Evolutionary conservation across 345 rosid genomes (phyloP), one percentile per base, ranked within the genome.

Genomic region (Syzygium oleosum): DNA sequence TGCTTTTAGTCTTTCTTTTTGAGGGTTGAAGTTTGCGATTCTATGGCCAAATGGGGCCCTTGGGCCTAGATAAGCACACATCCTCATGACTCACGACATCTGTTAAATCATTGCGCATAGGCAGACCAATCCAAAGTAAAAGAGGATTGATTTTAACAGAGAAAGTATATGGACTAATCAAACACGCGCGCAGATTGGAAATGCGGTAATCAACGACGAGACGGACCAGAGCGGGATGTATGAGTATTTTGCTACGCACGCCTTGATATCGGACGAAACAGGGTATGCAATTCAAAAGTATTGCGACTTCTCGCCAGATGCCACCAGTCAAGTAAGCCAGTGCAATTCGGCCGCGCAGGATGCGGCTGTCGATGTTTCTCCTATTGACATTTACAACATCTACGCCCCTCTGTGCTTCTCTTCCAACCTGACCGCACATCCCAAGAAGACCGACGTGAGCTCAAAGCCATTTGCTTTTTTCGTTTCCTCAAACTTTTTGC

Each of bases 181-280:
- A 61, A 21, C n/a, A 1, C 1, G 12, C 43, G 2, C 88, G 87
- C 94, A 96, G 95, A 95, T 96, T n/a, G 99, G 99, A 52, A 97
- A 97, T 89, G 97, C 98, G 3, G 98, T 92, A 88, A 95, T 95
- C 88, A 92, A 96, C 80, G 95, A 93, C 83, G 95, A 94, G 87
- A 95, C 98, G 1, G 99, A 96, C 87, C 52, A 8, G 19, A 89
- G 77, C 84, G 99, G 98, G 85, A 95, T 95, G 96, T 95, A 92
- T 53, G 97, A 94, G 31, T 97, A 89, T 88, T 91, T 92, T 23
- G 93, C 86, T 61, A 92, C 90, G 54, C 99, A 98, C 84, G 98
- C 96, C 10, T 25, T 96, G 87, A 91, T 94, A 87, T 95, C 99
- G 0, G 91, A 92, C 11, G 94, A 92, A 85, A 51, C 87, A 22